phyloP scores from a whole-genome alignment of 176 grass and related monocot species.

The Saccharum officinarum region DNA sequence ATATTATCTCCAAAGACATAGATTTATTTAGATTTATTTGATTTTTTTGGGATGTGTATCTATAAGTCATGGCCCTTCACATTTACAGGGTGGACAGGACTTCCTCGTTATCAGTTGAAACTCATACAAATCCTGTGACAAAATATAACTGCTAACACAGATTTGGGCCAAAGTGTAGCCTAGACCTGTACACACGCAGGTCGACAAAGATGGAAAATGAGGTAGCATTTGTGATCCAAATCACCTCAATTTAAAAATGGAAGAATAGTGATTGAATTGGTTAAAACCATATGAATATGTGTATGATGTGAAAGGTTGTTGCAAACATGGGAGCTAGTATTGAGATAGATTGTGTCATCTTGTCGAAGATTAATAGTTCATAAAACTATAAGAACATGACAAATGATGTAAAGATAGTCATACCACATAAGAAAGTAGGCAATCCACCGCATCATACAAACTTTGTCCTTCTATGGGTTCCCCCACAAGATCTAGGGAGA shows the following conservation, averaged over 20 bases:
- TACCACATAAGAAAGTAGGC: conserved; percentile 49
- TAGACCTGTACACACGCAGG: no score
- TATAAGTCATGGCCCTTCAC: no score
- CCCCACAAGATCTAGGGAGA: conserved; percentile 14
- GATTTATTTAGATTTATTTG: no score
- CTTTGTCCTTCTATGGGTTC: conserved; percentile 26
- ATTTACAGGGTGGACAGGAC: no score
- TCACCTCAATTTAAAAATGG: background rate
- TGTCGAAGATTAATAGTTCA: background rate
- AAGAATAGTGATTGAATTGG: background rate
- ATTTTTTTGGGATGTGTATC: no score
- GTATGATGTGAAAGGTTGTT: background rate
- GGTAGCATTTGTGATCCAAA: background rate
- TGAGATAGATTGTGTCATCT: background rate
- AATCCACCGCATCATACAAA: conserved; percentile 35
- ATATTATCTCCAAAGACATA: no score
- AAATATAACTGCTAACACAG: no score
- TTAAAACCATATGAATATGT: background rate
- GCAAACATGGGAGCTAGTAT: background rate
- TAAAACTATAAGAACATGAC: background rate
- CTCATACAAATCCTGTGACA: no score
- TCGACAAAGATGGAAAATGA: background rate
- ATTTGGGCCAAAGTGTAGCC: no score
- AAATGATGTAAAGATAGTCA: background rate
- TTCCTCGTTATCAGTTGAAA: no score